Evolutionary conservation across 441 rosid species (phyloP).

Genomic region (Bruguiera hainesii): DNA sequence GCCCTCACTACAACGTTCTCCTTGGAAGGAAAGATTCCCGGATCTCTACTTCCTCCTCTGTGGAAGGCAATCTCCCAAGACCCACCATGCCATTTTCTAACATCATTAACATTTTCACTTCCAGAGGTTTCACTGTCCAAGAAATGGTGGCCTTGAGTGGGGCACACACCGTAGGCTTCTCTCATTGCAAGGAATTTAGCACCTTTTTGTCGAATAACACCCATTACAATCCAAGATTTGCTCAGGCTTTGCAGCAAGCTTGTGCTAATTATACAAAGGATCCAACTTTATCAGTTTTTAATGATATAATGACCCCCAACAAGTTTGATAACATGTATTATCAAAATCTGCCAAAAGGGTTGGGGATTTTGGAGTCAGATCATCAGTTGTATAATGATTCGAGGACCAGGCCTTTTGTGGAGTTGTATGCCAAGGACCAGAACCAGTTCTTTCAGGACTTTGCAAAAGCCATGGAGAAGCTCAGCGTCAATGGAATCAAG

Average conservation of each 20-base stretch:
- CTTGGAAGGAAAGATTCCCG: slow-evolving; percentile 57
- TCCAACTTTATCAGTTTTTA: slow-evolving; percentile 55
- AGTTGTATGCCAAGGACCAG: slow-evolving; percentile 52
- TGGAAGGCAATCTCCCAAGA: slow-evolving; percentile 39
- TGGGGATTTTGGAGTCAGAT: slow-evolving; percentile 55
- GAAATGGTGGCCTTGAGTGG: slow-evolving; percentile 69
- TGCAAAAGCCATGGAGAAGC: slow-evolving; percentile 54
- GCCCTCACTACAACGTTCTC: slow-evolving; percentile 44
- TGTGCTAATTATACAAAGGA: slow-evolving; percentile 48
- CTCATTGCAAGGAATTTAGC: slow-evolving; percentile 69
- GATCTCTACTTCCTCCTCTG: slow-evolving; percentile 33
- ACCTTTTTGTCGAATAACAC: slow-evolving; percentile 34
- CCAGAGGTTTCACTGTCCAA: slow-evolving; percentile 37
- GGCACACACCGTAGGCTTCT: slow-evolving; percentile 74
- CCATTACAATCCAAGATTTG: slow-evolving; percentile 29
- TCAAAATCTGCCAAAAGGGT: slow-evolving; percentile 49
- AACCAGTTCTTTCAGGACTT: slow-evolving; percentile 53
- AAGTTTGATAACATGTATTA: slow-evolving; percentile 71
- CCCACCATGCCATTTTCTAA: slow-evolving; percentile 37
- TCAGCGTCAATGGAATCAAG: slow-evolving; percentile 50
- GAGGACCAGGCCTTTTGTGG: slow-evolving; percentile 46
- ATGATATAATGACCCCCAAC: slow-evolving; percentile 62
- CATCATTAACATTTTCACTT: slow-evolving; percentile 37
- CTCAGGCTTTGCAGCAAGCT: slow-evolving; percentile 35
- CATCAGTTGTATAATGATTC: slow-evolving; percentile 42